Base-by-base conservation (phyloP, 2,329 filamentous ascomycete species). In the Arthrobotrys conoides region DNA sequence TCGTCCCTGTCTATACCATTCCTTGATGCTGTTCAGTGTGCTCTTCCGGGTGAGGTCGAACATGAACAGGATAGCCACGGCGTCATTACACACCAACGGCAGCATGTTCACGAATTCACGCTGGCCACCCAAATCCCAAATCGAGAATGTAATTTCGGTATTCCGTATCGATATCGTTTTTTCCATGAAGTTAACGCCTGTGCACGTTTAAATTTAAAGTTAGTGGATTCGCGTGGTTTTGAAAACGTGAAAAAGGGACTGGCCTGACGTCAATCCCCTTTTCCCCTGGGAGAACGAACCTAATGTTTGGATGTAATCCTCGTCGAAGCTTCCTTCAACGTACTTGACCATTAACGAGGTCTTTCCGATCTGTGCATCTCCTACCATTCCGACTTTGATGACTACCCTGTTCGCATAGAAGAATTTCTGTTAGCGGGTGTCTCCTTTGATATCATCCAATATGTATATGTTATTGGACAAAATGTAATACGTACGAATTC, bases 51-150 rank as follows among this genome's bases (percentile, higher is more conserved):
- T 99, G 81, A 99, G 87, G 84, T 99, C 96, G 85, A 99, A 99
- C 96, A 99, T 99, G 89, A 99, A 99, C 49, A 99, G 88, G 81
- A 99, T 98, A 64, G 96, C 96, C 36, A 99, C 96, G 8, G 96
- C 96, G 83, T 99, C 96, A 84, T 99, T 99, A 88, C 96, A 99
- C 78, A 99, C 96, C n/a, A 99, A 89, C 22, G 96, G 96, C 80
- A 99, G 87, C 96, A 99, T 99, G 87, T 99, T 99, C 86, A 99
- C 96, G 83, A 99, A 99, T 86, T 99, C 96, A 83, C 96, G 91
- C 87, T 99, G 96, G 81, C 96, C 96, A 82, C 96, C 96, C 70
- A 99, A 86, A 87, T 99, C 96, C 96, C 96, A 99, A 84, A 99
- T 99, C 79, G 94, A 97, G 86, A 99, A 99, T 51, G 96, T 99